Conservation (phyloP, 2,329 filamentous ascomycete species). For the Cladophialophora yegresii region DNA sequence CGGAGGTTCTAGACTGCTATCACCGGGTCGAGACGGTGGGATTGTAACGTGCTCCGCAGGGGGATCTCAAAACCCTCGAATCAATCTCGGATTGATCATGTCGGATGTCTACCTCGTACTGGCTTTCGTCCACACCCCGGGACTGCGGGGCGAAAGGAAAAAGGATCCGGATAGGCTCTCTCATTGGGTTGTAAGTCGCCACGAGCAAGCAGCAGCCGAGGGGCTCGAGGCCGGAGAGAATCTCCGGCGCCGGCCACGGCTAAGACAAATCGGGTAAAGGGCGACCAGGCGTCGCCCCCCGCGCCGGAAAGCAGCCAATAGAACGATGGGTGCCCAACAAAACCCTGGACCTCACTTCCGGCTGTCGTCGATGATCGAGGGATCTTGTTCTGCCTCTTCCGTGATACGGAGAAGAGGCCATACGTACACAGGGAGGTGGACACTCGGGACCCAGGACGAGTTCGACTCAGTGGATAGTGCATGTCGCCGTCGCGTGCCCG, state of each 20-base stretch:
- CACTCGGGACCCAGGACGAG: background rate
- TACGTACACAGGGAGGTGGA: background rate
- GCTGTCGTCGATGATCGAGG: background rate
- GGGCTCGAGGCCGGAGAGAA: background rate
- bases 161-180: background rate
- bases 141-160: background rate
- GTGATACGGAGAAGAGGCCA: background rate
- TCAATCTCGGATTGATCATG: background rate
- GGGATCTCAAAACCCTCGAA: background rate
- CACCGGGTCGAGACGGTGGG: background rate
- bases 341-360: background rate
- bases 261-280: background rate
- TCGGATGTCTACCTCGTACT: background rate
- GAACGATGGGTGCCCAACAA: background rate
- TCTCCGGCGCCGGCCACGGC: background rate
- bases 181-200: background rate
- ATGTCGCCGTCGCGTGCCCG: too few relatives aligned
- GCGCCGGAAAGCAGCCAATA: background rate
- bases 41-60: background rate
- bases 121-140: background rate
- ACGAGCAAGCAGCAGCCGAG: background rate
- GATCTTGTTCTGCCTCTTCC: too few relatives aligned
- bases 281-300: too few relatives aligned
- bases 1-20: too few relatives aligned
- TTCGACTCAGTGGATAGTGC: too few relatives aligned